Conservation (phyloP, 768 basidiomycete genomes). For the Tulasnella sp. region DNA sequence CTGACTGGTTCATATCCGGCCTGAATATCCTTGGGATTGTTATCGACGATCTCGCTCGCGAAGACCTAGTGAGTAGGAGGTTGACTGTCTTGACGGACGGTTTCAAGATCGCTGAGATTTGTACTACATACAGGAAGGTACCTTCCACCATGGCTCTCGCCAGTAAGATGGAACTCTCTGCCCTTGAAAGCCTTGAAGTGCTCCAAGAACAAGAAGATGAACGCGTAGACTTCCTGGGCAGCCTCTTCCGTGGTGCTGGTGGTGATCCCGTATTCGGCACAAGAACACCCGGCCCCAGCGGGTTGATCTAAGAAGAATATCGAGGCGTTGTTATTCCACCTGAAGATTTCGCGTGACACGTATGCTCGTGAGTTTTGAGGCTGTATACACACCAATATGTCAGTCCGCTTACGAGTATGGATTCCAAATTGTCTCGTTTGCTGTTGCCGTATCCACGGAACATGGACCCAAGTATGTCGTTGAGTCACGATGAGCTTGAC, state of each 20-base stretch:
- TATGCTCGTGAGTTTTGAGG: background rate
- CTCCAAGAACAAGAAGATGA: slow-evolving; percentile 63
- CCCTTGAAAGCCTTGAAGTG: slow-evolving; percentile 62
- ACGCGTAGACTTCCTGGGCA: slow-evolving; percentile 57
- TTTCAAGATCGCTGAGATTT: background rate
- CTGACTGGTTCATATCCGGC: slow-evolving; percentile 8
- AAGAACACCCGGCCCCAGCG: slow-evolving; percentile 20
- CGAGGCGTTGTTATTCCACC: slow-evolving; percentile 19
- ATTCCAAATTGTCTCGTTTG: slow-evolving; percentile 15
- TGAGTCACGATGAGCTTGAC: background rate
- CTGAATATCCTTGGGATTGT: slow-evolving; percentile 7
- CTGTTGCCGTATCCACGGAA: background rate
- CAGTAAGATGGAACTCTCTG: slow-evolving; percentile 50
- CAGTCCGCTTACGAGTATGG: background rate
- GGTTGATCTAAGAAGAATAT: slow-evolving; percentile 22
- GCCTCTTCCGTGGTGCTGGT: slow-evolving; percentile 47
- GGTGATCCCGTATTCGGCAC: slow-evolving; percentile 18
- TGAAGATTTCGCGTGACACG: background rate
- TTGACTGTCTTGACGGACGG: too few species aligned
- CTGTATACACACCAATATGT: background rate
- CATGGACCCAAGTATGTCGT: background rate
- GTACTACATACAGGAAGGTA: slow-evolving; percentile 40
- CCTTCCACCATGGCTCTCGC: slow-evolving; percentile 45
- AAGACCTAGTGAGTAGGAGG: slow-evolving; percentile 3
- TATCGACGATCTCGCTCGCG: slow-evolving; percentile 14